Base-by-base conservation (phyloP, 129 eudicot species). In the Pulicaria dysenterica region DNA sequence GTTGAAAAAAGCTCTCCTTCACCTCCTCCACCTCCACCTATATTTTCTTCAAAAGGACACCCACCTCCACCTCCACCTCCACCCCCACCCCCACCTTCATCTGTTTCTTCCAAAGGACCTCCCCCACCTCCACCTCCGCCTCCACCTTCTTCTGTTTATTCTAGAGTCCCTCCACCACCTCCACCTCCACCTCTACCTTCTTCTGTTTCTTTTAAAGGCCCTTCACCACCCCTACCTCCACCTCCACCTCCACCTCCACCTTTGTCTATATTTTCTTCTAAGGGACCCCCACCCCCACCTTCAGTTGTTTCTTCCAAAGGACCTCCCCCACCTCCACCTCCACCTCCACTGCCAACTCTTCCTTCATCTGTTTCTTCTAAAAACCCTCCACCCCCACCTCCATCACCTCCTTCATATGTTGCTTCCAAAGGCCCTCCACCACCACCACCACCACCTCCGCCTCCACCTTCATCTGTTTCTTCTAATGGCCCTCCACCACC, bases 11-110 rank as follows among this genome's bases (percentile, higher is more conserved):
- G 41, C 70, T 77, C 83, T 17, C 70, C 70, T 0, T 75, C 83
- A 9, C 67, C 71, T 8, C 79, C 73, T 0, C 75, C 80, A 0
- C 80, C 82, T 17, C 81, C 86, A 3, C 85, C 83, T 47, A 50
- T 74, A 13, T 57, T 66, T 51, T 19, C 45, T 19, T 55, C 80
- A 40, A 64, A 66, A 64, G 50, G 41, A 47, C 79, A 84, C 43
- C 79, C 83, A 3, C 77, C 82, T 1, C 74, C 74, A 4, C 73
- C 72, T 1, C 80, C 80, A 3, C 66, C 73, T 50, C 31, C 54
- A 74, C 24, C 73, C 0, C 72, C 72, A 15, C 76, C 76, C 2
- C 70, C 76, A 4, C 69, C 80, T 10, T 64, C 50, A 7, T 57
- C 41, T 48, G 64, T 39, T 54, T 55, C 50, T 46, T 45, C n/a